Evolutionary conservation across 1,284 basidiomycete species (phyloP).

Genomic region (Ceratorhiza oryzae-sativae): DNA sequence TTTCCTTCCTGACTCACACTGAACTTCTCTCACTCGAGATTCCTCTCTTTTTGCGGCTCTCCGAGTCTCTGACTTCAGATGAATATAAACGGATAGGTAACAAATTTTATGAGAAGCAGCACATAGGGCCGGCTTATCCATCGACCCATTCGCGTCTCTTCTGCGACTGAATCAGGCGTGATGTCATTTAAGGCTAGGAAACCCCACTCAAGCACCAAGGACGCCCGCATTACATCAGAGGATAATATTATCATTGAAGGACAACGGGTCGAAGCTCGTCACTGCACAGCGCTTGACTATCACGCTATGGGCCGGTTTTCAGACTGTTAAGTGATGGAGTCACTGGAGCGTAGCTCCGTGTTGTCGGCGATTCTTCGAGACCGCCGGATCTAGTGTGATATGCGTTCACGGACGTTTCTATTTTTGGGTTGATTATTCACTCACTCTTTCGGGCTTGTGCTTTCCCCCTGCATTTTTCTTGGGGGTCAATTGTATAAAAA

Average conservation of each 20-base stretch:
- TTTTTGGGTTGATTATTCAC: no score
- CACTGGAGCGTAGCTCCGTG: no score
- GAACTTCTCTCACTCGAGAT: constrained; percentile 1
- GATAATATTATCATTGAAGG: constrained; percentile 37
- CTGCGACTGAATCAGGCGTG: constrained; percentile 28
- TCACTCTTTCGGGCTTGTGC: no score
- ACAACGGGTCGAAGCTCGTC: constrained; percentile 40
- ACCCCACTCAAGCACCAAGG: constrained; percentile 45
- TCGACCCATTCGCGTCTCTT: constrained; percentile 16
- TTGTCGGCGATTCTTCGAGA: no score
- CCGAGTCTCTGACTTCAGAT: not conserved
- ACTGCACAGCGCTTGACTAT: constrained; percentile 39
- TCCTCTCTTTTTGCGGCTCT: constrained; percentile 11
- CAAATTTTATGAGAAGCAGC: constrained; percentile 27
- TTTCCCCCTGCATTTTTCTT: no score
- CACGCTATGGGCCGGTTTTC: constrained; percentile 43
- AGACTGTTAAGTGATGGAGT: no score
- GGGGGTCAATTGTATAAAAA: no score
- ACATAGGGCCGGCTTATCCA: constrained; percentile 26
- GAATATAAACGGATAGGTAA: constrained; percentile 36
- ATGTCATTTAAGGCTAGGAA: constrained; percentile 45
- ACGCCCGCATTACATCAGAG: constrained; percentile 40
- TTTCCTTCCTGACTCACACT: constrained; percentile 43
- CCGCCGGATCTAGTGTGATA: no score
- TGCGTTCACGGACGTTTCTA: no score